Evolutionary conservation across 2,329 filamentous ascomycete genomes (phyloP), one percentile per base, ranked within the genome.

Genomic region (Immersiporthe knoxdaviesiana): DNA sequence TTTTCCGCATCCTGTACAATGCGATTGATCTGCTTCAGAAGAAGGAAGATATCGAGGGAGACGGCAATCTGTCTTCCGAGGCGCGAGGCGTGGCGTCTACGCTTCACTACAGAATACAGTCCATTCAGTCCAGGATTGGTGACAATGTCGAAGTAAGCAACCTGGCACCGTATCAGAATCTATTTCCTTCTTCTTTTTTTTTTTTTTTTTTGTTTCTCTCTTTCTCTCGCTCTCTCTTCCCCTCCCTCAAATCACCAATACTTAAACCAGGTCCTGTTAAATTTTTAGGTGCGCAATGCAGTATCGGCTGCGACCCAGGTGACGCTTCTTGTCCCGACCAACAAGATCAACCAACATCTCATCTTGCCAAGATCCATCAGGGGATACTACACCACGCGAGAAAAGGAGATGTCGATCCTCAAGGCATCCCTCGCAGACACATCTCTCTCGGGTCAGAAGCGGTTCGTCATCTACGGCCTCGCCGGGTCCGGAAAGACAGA

Each of bases 401-500:
- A 69, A 11, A 63, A 44, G 24, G 32, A 71, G 16, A 65, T 71
- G 63, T 54, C 59, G n/a, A 68, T 64, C 12, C n/a, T 70, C 3
- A 24, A n/a, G 50, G 56, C 35, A 30, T 65, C 68, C 30, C 62
- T 71, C 24, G 18, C 14, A 14, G 54, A 62, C 30, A 59, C 59
- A 35, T 61, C 32, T 24, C 14, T 41, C 10, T 11, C 58, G 10
- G 37, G 32, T 4, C 73, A 74, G 54, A 75, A 72, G 39, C 61
- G 71, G 52, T 74, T 75, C 54, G 72, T 75, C 21, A 59, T 78
- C 30, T 72, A 74, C 56, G 75, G 76, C 10, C 35, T 74, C 30
- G 73, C 73, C 39, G 77, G 77, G 1, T 72, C 74, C 52, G 77
- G 76, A n/a, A 79, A 78, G 68, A 76, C 76, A 0, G 73, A 78